phyloP scores from a whole-genome alignment of 192 early-diverging fungal species.

The Coemansia sp. region DNA sequence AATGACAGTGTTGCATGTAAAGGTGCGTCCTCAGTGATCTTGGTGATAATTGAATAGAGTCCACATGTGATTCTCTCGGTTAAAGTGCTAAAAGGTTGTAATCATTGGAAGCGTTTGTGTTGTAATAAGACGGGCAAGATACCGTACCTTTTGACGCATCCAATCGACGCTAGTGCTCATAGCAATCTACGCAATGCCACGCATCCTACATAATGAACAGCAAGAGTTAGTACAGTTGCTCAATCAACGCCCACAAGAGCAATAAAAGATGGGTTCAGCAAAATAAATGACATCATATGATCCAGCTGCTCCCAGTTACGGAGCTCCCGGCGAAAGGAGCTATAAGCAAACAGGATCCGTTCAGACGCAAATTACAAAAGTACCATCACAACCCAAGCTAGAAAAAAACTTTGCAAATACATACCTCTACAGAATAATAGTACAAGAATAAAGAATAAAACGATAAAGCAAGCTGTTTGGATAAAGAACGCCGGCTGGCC shows the following conservation, averaged over 20 bases:
- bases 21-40: constrained; percentile 5
- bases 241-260: background rate
- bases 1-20: background rate
- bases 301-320: constrained; percentile 17
- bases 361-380: constrained; percentile 58
- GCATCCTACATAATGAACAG: too few relatives aligned
- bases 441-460: background rate
- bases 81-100: constrained; percentile 6
- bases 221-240: too few relatives aligned
- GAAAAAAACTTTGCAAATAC: background rate
- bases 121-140: background rate
- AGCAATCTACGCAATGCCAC: too few relatives aligned
- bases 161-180: too few relatives aligned
- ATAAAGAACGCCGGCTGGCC: background rate
- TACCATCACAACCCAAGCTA: constrained; percentile 37
- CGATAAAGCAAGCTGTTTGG: background rate
- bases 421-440: constrained; percentile 11
- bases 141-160: background rate
- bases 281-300: constrained; percentile 41
- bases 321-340: constrained; percentile 52
- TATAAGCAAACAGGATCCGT: constrained; percentile 16
- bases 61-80: constrained; percentile 6
- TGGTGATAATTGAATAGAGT: constrained; percentile 5
- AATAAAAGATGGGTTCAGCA: constrained; percentile 27
- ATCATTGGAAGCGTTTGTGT: constrained; percentile 2